Evolutionary conservation across 495 filamentous ascomycete species (phyloP), one percentile per base, ranked within the genome.

Genomic region (Lasiosphaeria hispida): DNA sequence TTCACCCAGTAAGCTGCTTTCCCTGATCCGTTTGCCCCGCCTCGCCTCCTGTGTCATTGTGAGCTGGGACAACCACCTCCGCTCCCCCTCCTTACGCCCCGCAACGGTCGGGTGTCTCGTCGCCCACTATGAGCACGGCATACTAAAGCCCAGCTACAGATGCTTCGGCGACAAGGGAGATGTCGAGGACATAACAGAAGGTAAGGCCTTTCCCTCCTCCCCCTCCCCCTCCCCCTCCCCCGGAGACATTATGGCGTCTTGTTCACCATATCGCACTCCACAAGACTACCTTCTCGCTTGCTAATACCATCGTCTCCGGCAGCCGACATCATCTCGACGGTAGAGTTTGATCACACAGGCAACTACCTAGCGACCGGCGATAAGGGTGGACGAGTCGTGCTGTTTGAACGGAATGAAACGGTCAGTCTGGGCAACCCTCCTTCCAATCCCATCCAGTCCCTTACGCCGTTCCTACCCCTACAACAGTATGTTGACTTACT

Each of bases 131-230:
- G 35, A 18, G 37, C 13, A 18, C 39, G 41, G 39, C 19, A 55
- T 44, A 17, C 64, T 65, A 33, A 69, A 59, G 38, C 30, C 11
- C 3, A 30, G 13, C 37, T 50, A 43, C 63, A 97, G 93, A 80
- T 98, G 94, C 81, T 98, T 98, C 75, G 94, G 94, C 72, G 94
- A 98, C 80, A 98, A 98, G 79, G 94, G 94, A 58, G 94, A 98
- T 77, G 95, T 97, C 63, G 94, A 98, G 75, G 94, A 98, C 78
- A 98, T 98, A 64, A 98, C 94, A 78, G 94, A 98, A 90, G 93
- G 93, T 96, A 81, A 59, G 78, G 23, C 51, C 45, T 47, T 30
- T n/a, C 36, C 14, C 15, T 47, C 11, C 33, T 23, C 36, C 40
- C 39, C 55, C 53, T 44, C 38, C 44, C 19, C 44, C 52, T 40